phyloP scores from a whole-genome alignment of 352 stramenopile genomes.

The Pythium biforme region DNA sequence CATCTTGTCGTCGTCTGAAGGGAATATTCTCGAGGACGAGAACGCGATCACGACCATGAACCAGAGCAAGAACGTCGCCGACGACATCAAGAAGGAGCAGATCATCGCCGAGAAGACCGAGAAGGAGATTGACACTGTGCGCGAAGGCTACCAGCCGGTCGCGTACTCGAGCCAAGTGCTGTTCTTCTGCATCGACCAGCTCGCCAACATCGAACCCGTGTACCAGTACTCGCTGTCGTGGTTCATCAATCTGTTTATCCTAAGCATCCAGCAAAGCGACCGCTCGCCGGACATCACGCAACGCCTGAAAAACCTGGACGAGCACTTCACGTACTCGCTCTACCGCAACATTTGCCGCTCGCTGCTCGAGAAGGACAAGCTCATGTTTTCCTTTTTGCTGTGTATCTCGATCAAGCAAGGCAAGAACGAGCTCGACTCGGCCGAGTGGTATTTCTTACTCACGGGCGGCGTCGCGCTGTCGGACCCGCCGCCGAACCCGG shows the following conservation, averaged over 20 bases:
- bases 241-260: slow-evolving; percentile 92
- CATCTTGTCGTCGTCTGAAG: slow-evolving; percentile 89
- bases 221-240: slow-evolving; percentile 93
- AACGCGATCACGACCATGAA: slow-evolving; percentile 93
- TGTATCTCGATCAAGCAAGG: slow-evolving; percentile 87
- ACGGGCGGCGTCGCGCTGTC: slow-evolving; percentile 90
- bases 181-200: slow-evolving; percentile 94
- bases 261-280: slow-evolving; percentile 88
- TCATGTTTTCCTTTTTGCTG: slow-evolving; percentile 92
- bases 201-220: slow-evolving; percentile 92
- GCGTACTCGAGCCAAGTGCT: slow-evolving; percentile 90
- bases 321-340: slow-evolving; percentile 91
- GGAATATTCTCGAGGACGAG: slow-evolving; percentile 94
- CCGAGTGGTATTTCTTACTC: slow-evolving; percentile 94
- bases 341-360: slow-evolving; percentile 93
- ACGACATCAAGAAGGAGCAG: slow-evolving; percentile 94
- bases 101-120: slow-evolving; percentile 89
- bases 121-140: slow-evolving; percentile 88
- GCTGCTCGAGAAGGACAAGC: slow-evolving; percentile 92
- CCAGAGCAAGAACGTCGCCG: slow-evolving; percentile 85
- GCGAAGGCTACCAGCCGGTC: slow-evolving; percentile 87
- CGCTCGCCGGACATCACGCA: slow-evolving; percentile 67
- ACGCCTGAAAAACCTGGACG: slow-evolving; percentile 79
- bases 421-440: slow-evolving; percentile 70
- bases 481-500: slow-evolving; percentile 90